These are phyloP conservation scores for Talaromyces piceae DNA, from an alignment of 2,329 filamentous ascomycete species.

Conservation along the genomic window DNA sequence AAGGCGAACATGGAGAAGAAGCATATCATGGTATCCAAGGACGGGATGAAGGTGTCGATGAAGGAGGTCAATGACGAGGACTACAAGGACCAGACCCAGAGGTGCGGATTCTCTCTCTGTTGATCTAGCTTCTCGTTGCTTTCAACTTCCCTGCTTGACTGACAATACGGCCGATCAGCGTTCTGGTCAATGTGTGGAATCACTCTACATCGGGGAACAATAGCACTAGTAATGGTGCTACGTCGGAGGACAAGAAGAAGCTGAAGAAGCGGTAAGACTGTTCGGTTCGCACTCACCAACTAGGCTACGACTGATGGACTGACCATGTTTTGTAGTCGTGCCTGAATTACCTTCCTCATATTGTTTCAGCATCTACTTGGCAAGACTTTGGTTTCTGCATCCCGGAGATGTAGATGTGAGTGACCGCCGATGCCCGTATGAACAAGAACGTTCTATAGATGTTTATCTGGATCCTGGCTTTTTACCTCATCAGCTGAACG, in stretches of 20 bases:
- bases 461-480: too few species aligned
- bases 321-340: not conserved
- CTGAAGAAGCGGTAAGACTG: slow-evolving; percentile 4
- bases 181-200: slow-evolving; percentile 45
- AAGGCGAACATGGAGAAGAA: slow-evolving; percentile 57
- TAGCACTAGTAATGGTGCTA: slow-evolving; percentile 24
- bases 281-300: not conserved
- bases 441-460: too few species aligned
- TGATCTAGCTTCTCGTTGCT: not conserved
- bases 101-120: too few species aligned
- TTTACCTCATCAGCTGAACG: too few species aligned
- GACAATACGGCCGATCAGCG: slow-evolving; percentile 19
- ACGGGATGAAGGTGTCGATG: slow-evolving; percentile 55
- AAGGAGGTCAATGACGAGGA: slow-evolving; percentile 52
- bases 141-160: not conserved
- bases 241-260: slow-evolving; percentile 1
- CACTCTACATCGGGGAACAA: slow-evolving; percentile 40
- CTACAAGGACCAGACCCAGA: slow-evolving; percentile 54
- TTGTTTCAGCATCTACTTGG: too few species aligned
- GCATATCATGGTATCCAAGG: slow-evolving; percentile 52
- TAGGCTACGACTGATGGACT: not conserved
- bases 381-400: too few species aligned
- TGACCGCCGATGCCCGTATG: too few species aligned
- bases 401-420: too few species aligned
- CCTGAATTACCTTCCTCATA: too few species aligned